Conservation (phyloP, 257 asterid species). For the Capsicum pubescens region DNA sequence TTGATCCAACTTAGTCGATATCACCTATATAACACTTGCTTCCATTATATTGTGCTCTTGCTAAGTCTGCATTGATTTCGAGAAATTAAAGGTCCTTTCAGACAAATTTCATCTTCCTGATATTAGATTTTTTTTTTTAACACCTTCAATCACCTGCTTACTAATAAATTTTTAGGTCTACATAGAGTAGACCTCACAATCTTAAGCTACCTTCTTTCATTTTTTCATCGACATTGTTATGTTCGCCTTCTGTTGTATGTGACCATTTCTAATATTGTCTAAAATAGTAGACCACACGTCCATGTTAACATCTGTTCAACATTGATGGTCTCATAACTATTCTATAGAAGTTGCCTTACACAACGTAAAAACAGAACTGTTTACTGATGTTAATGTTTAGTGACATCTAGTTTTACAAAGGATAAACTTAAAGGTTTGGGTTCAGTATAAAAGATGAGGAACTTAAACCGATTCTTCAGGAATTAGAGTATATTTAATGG, state of each 20-base stretch:
- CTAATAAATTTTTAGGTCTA: conserved; percentile 9
- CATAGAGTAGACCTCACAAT: not conserved
- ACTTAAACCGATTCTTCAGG: not conserved
- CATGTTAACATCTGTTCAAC: not conserved
- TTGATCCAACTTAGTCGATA: not conserved
- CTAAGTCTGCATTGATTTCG: not conserved
- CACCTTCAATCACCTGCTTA: conserved; percentile 6
- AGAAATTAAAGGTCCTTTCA: not conserved
- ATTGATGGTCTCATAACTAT: not conserved
- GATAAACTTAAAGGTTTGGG: not conserved
- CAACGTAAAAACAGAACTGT: not conserved
- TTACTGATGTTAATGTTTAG: not conserved
- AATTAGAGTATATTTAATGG: not conserved
- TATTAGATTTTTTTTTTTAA: not conserved
- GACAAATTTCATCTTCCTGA: not conserved
- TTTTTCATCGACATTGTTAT: conserved; percentile 9
- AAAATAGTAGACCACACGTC: not conserved
- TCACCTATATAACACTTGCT: conserved; percentile 8
- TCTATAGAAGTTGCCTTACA: not conserved
- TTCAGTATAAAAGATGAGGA: conserved; percentile 18
- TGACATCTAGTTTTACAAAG: not conserved
- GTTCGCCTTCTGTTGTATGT: not conserved
- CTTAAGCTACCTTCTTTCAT: not conserved
- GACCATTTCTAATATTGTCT: not conserved
- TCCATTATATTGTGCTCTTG: not conserved